Conservation (phyloP, 495 filamentous ascomycete species). For the Aspergillus heteromorphus region DNA sequence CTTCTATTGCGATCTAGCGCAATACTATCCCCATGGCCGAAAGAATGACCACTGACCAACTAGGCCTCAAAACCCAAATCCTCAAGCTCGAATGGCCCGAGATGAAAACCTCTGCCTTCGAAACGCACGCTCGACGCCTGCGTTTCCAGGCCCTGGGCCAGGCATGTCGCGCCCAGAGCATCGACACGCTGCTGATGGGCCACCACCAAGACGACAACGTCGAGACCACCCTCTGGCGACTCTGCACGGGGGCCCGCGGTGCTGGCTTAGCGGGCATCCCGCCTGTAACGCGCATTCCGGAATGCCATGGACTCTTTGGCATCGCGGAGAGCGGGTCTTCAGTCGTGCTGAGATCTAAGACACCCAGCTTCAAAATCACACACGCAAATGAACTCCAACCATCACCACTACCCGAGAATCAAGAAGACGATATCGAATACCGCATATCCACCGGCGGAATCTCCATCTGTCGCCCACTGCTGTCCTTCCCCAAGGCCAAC, state of each 20-base stretch:
- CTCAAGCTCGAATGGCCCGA: slow-evolving; percentile 47
- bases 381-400: background rate
- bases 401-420: background rate
- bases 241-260: slow-evolving; percentile 55
- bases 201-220: slow-evolving; percentile 86
- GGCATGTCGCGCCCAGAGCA: slow-evolving; percentile 45
- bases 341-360: background rate
- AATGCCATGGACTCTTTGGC: slow-evolving; percentile 70
- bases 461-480: slow-evolving; percentile 66
- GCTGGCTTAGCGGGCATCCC: slow-evolving; percentile 69
- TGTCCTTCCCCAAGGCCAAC: slow-evolving; percentile 64
- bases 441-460: slow-evolving; percentile 64
- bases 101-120: slow-evolving; percentile 54
- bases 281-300: slow-evolving; percentile 62
- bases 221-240: slow-evolving; percentile 77
- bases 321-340: slow-evolving; percentile 60
- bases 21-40: no score
- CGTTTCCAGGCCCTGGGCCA: slow-evolving; percentile 66
- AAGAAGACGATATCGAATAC: slow-evolving; percentile 11
- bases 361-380: background rate
- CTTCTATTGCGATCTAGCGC: background rate
- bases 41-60: slow-evolving; percentile 15
- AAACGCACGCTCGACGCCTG: slow-evolving; percentile 68
- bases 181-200: slow-evolving; percentile 60
- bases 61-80: slow-evolving; percentile 48